A percentile compares a stretch with the other conserved stretches of the same genome.
phyloP scores from a whole-genome alignment of 2,329 filamentous ascomycete genomes.

The Emydomyces testavorans region DNA sequence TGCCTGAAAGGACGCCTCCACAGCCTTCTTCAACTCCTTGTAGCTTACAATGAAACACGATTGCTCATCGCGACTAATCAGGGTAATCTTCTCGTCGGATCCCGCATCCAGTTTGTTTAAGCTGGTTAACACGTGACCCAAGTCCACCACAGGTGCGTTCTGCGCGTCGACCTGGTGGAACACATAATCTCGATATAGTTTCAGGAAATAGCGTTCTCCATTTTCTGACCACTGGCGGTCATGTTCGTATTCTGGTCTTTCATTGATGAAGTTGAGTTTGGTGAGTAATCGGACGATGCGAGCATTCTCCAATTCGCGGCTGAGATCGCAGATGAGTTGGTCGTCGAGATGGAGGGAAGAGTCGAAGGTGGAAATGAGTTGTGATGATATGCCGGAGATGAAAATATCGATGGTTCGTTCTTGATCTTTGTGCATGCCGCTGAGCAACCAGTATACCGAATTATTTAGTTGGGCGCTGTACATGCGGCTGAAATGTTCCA shows the following conservation, averaged over 20 bases:
- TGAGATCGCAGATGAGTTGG: slow-evolving; percentile 58
- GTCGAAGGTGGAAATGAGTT: slow-evolving; percentile 65
- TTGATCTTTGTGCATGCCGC: slow-evolving; percentile 47
- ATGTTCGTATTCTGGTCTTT: slow-evolving; percentile 72
- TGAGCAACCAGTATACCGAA: slow-evolving; percentile 70
- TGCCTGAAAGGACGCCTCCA: slow-evolving; percentile 52
- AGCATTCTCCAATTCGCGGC: slow-evolving; percentile 78
- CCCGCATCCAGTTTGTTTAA: slow-evolving; percentile 90
- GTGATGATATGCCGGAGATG: slow-evolving; percentile 62
- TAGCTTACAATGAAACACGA: slow-evolving; percentile 81
- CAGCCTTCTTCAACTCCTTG: slow-evolving; percentile 64
- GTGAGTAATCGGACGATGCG: slow-evolving; percentile 66
- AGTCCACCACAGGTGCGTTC: slow-evolving; percentile 69
- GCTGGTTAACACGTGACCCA: slow-evolving; percentile 76
- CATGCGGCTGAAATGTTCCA: slow-evolving; percentile 63
- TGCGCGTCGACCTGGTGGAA: slow-evolving; percentile 89
- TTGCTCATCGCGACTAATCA: slow-evolving; percentile 84
- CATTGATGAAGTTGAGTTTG: slow-evolving; percentile 80
- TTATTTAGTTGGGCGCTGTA: slow-evolving; percentile 72
- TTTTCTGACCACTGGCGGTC: slow-evolving; percentile 79
- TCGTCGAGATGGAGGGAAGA: slow-evolving; percentile 70
- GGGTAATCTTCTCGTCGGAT: slow-evolving; percentile 68
- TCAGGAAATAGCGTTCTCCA: slow-evolving; percentile 82
- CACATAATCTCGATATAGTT: slow-evolving; percentile 91
- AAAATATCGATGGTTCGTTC: slow-evolving; percentile 68